phyloP scores from a whole-genome alignment of 1,139 yeast genomes.

The Williopsis jadinii region DNA sequence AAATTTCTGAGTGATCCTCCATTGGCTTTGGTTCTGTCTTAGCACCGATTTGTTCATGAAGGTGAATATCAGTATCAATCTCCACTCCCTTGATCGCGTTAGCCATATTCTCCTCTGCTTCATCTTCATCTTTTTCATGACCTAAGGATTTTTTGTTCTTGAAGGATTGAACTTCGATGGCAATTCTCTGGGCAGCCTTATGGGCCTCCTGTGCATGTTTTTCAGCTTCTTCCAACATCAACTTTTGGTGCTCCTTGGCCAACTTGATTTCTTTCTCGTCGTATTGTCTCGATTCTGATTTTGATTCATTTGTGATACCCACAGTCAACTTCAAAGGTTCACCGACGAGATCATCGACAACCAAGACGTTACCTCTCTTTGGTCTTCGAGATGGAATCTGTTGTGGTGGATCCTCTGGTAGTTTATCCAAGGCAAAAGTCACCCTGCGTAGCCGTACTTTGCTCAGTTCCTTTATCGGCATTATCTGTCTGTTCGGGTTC shows the following conservation, averaged over 20 bases:
- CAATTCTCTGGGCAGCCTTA: slow-evolving; percentile 58
- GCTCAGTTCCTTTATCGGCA: slow-evolving; percentile 34
- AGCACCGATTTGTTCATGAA: slow-evolving; percentile 48
- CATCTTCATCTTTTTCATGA: slow-evolving; percentile 16
- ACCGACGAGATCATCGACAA: slow-evolving; percentile 59
- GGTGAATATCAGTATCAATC: slow-evolving; percentile 59
- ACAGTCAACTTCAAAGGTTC: slow-evolving; percentile 57
- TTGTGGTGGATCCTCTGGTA: slow-evolving; percentile 82
- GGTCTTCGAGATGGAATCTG: slow-evolving; percentile 90
- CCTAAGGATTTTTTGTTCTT: slow-evolving; percentile 18
- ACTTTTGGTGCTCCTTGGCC: slow-evolving; percentile 52
- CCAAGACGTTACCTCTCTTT: slow-evolving; percentile 67
- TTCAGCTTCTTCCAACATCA: slow-evolving; percentile 52
- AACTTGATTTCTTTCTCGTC: slow-evolving; percentile 43
- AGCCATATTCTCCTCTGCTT: slow-evolving; percentile 18
- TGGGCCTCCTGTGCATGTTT: slow-evolving; percentile 76
- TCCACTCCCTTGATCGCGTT: slow-evolving; percentile 25
- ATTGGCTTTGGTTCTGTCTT: slow-evolving; percentile 13
- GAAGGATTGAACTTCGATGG: slow-evolving; percentile 49
- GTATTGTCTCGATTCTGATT: slow-evolving; percentile 25
- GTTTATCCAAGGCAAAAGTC: slow-evolving; percentile 63
- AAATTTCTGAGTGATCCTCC: slow-evolving; percentile 24
- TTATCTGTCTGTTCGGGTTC: slow-evolving; percentile 33
- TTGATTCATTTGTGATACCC: slow-evolving; percentile 43
- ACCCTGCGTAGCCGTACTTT: slow-evolving; percentile 53